phyloP scores from a whole-genome alignment of 495 filamentous ascomycete species.

The Geopyxis carbonaria region DNA sequence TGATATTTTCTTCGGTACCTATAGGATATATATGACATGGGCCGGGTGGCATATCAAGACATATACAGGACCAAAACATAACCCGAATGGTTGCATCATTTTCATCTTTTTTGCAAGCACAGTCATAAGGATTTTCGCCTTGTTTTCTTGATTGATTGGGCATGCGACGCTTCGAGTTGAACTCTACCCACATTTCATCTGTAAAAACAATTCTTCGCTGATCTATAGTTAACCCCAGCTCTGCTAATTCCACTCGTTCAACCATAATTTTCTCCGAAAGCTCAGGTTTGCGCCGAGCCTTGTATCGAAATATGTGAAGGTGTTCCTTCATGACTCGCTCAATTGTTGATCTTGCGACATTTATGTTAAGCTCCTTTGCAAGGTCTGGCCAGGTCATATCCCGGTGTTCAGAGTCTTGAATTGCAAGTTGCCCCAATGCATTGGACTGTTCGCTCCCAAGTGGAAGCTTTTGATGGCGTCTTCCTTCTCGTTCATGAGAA shows the following conservation, averaged over 20 bases:
- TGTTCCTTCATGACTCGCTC: conserved; percentile 1
- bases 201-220: conserved; percentile 1
- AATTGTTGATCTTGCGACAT: background rate
- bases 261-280: background rate
- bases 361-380: background rate
- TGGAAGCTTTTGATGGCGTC: background rate
- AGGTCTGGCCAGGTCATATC: conserved; percentile 1
- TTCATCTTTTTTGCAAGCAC: background rate
- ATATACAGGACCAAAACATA: conserved; percentile 5
- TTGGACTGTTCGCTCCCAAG: no score
- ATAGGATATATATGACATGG: conserved; percentile 1
- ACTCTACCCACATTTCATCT: conserved; percentile 4
- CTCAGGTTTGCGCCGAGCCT: background rate
- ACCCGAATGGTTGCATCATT: background rate
- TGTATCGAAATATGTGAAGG: conserved; percentile 1
- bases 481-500: background rate
- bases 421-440: background rate
- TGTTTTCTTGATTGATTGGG: background rate
- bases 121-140: background rate
- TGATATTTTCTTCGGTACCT: background rate
- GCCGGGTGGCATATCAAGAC: background rate
- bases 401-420: background rate
- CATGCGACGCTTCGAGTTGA: background rate
- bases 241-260: background rate
- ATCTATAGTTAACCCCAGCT: background rate